Evolutionary conservation across 2,329 filamentous ascomycete species (phyloP).

Genomic region (Epichloe sibirici): DNA sequence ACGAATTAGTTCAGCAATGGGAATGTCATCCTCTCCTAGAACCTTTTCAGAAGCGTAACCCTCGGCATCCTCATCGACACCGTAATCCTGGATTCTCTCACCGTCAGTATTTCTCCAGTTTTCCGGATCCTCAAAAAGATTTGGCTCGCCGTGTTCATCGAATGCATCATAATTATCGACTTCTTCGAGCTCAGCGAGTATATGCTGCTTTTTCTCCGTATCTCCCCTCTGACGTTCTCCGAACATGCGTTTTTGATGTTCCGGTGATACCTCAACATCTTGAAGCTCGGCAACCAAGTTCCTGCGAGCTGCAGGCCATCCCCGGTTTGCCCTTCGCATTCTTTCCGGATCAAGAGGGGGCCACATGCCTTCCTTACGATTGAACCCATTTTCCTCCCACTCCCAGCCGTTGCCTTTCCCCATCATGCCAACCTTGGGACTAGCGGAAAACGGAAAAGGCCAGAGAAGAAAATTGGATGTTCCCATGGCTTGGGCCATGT

Average conservation of each 20-base stretch:
- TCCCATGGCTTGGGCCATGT: constrained; percentile 67
- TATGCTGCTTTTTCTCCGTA: constrained; percentile 24
- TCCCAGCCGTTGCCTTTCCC: constrained; percentile 38
- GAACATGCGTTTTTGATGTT: constrained; percentile 38
- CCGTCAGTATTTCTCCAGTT: constrained; percentile 67
- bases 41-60: constrained; percentile 12
- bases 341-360: constrained; percentile 53
- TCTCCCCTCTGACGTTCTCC: constrained; percentile 36
- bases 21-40: constrained; percentile 52
- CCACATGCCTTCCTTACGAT: constrained; percentile 49
- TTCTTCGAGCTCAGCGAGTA: constrained; percentile 40
- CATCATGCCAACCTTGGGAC: constrained; percentile 28
- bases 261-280: constrained; percentile 25
- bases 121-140: constrained; percentile 43
- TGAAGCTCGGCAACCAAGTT: constrained; percentile 21
- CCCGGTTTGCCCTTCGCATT: constrained; percentile 28
- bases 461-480: constrained; percentile 52
- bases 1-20: constrained; percentile 54
- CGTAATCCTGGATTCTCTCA: constrained; percentile 62
- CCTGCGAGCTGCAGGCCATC: constrained; percentile 27
- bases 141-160: constrained; percentile 36
- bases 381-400: constrained; percentile 69
- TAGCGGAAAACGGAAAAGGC: constrained; percentile 54
- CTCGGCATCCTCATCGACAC: constrained; percentile 66
- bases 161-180: constrained; percentile 40